Evolutionary conservation across 2,329 filamentous ascomycete species (phyloP), one percentile per base, ranked within the genome.

Genomic region (Diplodia intermedia): DNA sequence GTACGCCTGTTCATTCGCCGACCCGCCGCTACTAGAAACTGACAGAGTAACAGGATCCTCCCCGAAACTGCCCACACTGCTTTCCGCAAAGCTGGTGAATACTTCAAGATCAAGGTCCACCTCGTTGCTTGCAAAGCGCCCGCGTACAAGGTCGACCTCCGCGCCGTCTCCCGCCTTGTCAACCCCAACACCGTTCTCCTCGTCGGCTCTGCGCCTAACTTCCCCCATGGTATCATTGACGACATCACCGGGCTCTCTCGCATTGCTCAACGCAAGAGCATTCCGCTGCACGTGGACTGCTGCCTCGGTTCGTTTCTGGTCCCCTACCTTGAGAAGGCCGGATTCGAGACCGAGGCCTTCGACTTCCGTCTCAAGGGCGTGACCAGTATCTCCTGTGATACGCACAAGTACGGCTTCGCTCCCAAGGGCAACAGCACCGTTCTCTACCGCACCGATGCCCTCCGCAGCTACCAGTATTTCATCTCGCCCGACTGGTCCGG

Each of bases 371-470:
- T 96, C 69, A 93, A 92, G 72, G 95, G 95, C 73, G 95, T 99
- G 47, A 97, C 94, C 3, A 94, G 91, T 79, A 98, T 99, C 79
- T 93, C 90, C 72, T 96, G 94, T 79, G 95, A 99, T 79, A 99
- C 95, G 2, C 95, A 99, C 86, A 99, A 99, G 80, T 99, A 99
- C 78, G 95, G 95, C 47, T 99, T 99, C 77, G 95, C 95, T 1
- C 95, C 95, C 65, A 99, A 99, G 83, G 95, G 95, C 72, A 99
- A 97, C 85, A 95, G 91, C 65, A 95, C 93, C 1, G 86, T 97
- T 15, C 86, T 99, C 52, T 99, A 99, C 85, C 92, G 95, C 73
- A 91, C 89, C 55, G 86, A 89, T 40, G 82, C 87, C 56, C 87
- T 96, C 72, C 89, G 95, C 73, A 88, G 89, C 68, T 94, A 97